A percentile compares a stretch with the other conserved stretches of the same genome.
Conservation (phyloP, 495 filamentous ascomycete species). For the Hypoxylon lienhwacheense region DNA sequence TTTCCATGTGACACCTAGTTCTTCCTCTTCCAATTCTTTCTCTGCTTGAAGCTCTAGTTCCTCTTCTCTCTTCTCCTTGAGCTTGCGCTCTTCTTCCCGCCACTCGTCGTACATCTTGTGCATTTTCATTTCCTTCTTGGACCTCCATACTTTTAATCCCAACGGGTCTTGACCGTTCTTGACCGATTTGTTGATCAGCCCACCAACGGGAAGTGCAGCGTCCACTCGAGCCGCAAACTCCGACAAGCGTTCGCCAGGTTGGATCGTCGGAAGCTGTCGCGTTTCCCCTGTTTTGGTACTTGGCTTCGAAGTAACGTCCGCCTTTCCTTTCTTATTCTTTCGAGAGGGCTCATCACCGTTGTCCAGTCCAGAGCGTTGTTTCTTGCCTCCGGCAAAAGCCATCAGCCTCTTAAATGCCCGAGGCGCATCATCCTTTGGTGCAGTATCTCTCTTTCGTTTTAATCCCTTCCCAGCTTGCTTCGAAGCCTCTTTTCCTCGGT, state of each 20-base stretch:
- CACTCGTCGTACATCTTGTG: slow-evolving; percentile 78
- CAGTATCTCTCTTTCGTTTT: slow-evolving; percentile 52
- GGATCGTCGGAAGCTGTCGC: slow-evolving; percentile 62
- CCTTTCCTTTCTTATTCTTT: slow-evolving; percentile 55
- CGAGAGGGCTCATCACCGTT: slow-evolving; percentile 55
- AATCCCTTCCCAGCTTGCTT: slow-evolving; percentile 42
- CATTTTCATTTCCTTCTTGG: slow-evolving; percentile 81
- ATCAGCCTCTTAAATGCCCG: slow-evolving; percentile 83
- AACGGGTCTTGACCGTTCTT: slow-evolving; percentile 54
- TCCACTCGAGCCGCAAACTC: slow-evolving; percentile 87
- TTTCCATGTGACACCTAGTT: slow-evolving; percentile 59
- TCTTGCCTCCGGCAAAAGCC: slow-evolving; percentile 62
- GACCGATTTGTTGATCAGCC: slow-evolving; percentile 57
- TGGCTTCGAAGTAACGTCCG: background rate
- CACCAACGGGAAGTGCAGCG: slow-evolving; percentile 74
- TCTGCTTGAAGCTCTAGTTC: slow-evolving; percentile 65
- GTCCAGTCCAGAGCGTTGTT: slow-evolving; percentile 66
- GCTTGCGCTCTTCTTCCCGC: slow-evolving; percentile 65
- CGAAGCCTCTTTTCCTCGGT: slow-evolving; percentile 31
- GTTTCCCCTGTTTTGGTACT: slow-evolving; percentile 20
- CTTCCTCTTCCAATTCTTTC: slow-evolving; percentile 63
- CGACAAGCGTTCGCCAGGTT: slow-evolving; percentile 76
- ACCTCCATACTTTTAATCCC: slow-evolving; percentile 60
- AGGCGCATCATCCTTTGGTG: slow-evolving; percentile 74
- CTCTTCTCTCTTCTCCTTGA: slow-evolving; percentile 61